phyloP scores from a whole-genome alignment of 192 early-diverging fungal genomes.

The Entophlyctis helioformis region DNA sequence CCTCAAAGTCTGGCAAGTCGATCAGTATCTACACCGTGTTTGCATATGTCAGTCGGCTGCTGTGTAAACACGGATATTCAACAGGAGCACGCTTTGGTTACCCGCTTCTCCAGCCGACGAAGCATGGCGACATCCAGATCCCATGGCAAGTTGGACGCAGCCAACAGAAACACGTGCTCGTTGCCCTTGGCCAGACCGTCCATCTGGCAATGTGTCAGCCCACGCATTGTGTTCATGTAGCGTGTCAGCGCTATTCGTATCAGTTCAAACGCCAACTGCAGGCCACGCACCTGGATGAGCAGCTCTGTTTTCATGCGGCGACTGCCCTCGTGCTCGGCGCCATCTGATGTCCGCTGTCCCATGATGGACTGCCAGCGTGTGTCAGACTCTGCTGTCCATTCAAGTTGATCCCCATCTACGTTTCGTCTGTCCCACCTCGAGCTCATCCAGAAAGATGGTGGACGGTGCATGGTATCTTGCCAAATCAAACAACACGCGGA shows the following conservation, averaged over 20 bases:
- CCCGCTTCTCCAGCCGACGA: constrained; percentile 39
- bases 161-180: constrained; percentile 36
- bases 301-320: constrained; percentile 52
- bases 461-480: constrained; percentile 40
- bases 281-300: constrained; percentile 24
- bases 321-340: constrained; percentile 40
- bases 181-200: constrained; percentile 35
- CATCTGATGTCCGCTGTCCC: constrained; percentile 35
- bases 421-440: constrained; percentile 17
- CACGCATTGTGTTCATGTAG: no score
- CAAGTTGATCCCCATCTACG: not conserved
- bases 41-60: no score
- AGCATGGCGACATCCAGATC: constrained; percentile 46
- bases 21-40: constrained; percentile 49
- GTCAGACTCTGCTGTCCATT: no score
- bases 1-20: constrained; percentile 26
- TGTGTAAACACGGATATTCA: no score
- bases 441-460: constrained; percentile 47
- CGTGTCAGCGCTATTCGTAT: no score
- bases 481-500: constrained; percentile 41
- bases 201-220: no score
- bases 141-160: constrained; percentile 45
- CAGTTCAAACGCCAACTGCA: no score
- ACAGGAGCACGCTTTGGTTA: no score
- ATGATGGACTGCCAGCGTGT: constrained; percentile 25